phyloP scores from a whole-genome alignment of 23 red algal genomes.

The Gracilaria caudata region DNA sequence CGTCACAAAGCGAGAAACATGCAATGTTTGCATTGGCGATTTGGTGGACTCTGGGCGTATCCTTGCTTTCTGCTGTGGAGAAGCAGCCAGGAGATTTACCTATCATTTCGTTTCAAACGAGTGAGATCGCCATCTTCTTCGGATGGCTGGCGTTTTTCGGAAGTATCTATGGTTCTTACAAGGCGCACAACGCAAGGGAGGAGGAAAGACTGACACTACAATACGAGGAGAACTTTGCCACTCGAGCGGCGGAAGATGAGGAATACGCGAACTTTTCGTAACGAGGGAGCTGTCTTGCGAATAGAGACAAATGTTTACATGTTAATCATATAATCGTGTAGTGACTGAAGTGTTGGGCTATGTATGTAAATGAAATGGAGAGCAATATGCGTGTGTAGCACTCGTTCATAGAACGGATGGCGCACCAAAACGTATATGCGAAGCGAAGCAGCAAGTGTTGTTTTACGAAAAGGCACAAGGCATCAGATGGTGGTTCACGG shows the following conservation, averaged over 20 bases:
- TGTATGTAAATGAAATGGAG: constrained; percentile 11
- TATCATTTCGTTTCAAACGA: constrained; percentile 24
- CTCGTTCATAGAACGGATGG: background rate
- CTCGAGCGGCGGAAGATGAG: constrained; percentile 50
- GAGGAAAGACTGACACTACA: constrained; percentile 33
- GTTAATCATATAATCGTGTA: background rate
- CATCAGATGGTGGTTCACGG: background rate
- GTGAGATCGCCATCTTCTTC: constrained; percentile 54
- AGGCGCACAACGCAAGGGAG: constrained; percentile 52
- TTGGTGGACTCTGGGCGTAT: constrained; percentile 63
- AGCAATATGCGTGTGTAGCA: background rate
- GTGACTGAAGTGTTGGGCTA: background rate
- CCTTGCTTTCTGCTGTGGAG: constrained; percentile 26
- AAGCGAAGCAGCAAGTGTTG: background rate
- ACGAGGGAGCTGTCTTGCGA: background rate
- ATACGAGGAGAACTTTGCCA: constrained; percentile 8
- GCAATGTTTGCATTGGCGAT: constrained; percentile 46
- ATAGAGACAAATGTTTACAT: background rate
- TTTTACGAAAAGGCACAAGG: background rate
- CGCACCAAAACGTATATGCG: background rate
- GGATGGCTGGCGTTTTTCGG: constrained; percentile 76
- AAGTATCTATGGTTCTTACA: constrained; percentile 62
- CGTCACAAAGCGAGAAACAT: constrained; percentile 16
- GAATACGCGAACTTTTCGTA: constrained; percentile 75
- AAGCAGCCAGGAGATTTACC: background rate